Evolutionary conservation across 169 alveolate species (phyloP), one percentile per base, ranked within the genome.

Genomic region (Eimeria zaria): DNA sequence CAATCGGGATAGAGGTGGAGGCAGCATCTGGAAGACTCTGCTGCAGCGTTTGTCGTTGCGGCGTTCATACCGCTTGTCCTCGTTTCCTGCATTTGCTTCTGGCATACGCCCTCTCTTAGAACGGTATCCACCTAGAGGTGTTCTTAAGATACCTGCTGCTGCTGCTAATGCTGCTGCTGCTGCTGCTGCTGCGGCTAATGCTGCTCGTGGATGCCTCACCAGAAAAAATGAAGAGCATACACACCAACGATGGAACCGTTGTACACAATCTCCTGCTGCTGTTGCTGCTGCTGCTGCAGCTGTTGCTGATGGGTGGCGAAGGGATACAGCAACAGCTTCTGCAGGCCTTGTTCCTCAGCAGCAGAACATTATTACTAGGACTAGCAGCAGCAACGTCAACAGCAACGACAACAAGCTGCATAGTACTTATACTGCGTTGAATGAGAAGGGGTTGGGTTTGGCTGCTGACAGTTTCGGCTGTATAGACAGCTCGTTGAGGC

Each of bases 71-170:
- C 90, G 69, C 27, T 27, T 53, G 7, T 22, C 90, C 16, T 22
- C 90, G 0, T n/a, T 36, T 8, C 90, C 90, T 18, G 7, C 53
- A 16, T 81, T n/a, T 30, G 24, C 39, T 36, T 51, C 53, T 22
- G 90, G 73, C 11, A n/a, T 51, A 0, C 74, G 89, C 30, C 89
- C 90, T 53, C 30, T 46, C 27, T 20, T 81, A 18, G 90, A 81
- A 53, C 8, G 30, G 3, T 55, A 30, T 9, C 90, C 64, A 2
- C 73, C 90, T 20, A 5, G 90, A 14, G 24, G 33, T 11, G 44
- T 81, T 51, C 71, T 81, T 20, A 81, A 81, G 90, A 8, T 81
- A 24, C 90, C 90, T 8, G 90, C 69, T n/a, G 73, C 90, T 27
- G 69, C 64, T 11, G 90, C 90, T n/a, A 39, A 27, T 27, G 90